phyloP scores from a whole-genome alignment of 2,329 filamentous ascomycete species.

The Alternaria dauci region DNA sequence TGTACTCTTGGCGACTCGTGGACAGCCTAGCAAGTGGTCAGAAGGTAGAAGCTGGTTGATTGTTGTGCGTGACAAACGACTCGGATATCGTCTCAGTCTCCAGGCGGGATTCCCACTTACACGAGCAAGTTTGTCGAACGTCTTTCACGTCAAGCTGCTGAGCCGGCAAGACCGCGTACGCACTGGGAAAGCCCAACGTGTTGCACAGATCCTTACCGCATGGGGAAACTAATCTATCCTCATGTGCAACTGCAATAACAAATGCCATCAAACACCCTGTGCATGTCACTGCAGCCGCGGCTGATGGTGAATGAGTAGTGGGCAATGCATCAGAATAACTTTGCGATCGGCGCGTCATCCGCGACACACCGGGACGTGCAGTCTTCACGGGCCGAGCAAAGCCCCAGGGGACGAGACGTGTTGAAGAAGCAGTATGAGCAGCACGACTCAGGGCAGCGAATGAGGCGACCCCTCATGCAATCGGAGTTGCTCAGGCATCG shows the following conservation, averaged over 20 bases:
- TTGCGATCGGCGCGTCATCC: background rate
- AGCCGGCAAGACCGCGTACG: background rate
- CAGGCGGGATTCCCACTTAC: constrained; percentile 7
- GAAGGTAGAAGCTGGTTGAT: background rate
- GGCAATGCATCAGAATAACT: constrained; percentile 3
- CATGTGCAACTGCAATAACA: background rate
- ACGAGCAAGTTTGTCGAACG: background rate
- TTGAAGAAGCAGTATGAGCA: background rate
- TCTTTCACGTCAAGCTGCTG: constrained; percentile 7
- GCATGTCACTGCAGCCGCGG: background rate
- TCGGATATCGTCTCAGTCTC: background rate
- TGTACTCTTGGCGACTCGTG: constrained; percentile 13
- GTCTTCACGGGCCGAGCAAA: constrained; percentile 7
- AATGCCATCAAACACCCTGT: background rate
- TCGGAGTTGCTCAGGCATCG: constrained; percentile 1
- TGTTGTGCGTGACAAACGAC: background rate
- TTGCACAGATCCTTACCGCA: constrained; percentile 3
- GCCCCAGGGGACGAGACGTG: constrained; percentile 6
- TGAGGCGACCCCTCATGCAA: background rate
- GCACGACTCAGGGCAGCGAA: constrained; percentile 4
- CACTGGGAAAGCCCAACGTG: constrained; percentile 1
- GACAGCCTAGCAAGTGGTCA: constrained; percentile 14
- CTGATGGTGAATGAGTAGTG: background rate
- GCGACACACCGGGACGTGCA: constrained; percentile 6
- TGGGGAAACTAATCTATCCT: background rate